These are phyloP conservation scores for Proliferodiscus dingleyae DNA, from an alignment of 2,329 filamentous ascomycete genomes.

Conservation along the genomic window DNA sequence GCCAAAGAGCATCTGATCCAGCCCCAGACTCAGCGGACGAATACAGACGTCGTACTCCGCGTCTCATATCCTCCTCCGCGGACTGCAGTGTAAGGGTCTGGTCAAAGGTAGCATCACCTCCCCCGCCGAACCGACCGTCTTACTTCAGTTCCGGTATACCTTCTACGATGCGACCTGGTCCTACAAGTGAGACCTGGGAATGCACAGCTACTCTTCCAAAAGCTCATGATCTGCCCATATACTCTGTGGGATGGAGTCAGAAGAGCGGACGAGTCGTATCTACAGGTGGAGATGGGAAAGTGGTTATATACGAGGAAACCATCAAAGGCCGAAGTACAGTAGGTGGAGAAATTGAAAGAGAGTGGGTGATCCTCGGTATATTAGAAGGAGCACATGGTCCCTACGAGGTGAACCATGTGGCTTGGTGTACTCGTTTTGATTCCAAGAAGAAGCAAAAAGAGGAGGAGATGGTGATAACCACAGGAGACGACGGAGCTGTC, in stretches of 20 bases:
- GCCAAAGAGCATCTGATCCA: constrained; percentile 13
- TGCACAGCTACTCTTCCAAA: constrained; percentile 71
- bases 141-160: constrained; percentile 57
- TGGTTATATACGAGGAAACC: constrained; percentile 72
- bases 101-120: constrained; percentile 45
- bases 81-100: constrained; percentile 78
- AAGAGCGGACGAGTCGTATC: constrained; percentile 76
- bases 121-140: constrained; percentile 26
- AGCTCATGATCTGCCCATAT: constrained; percentile 75
- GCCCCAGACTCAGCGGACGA: constrained; percentile 29
- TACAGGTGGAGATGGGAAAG: constrained; percentile 77
- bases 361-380: constrained; percentile 70
- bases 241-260: constrained; percentile 79
- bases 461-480: constrained; percentile 85
- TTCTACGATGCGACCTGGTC: constrained; percentile 76
- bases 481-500: constrained; percentile 86
- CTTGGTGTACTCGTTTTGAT: constrained; percentile 79
- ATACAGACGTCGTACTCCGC: constrained; percentile 41
- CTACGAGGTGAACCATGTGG: constrained; percentile 89
- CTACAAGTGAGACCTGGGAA: constrained; percentile 76
- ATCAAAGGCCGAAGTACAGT: constrained; percentile 24
- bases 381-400: constrained; percentile 76
- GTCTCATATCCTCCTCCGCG: constrained; percentile 80
- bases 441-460: constrained; percentile 49
- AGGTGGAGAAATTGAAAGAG: constrained; percentile 35